Percentiles rank a stretch among this genome's conserved stretches.
Conservation (phyloP, 805 yeast genomes). For the Ogataea trehalophila region DNA sequence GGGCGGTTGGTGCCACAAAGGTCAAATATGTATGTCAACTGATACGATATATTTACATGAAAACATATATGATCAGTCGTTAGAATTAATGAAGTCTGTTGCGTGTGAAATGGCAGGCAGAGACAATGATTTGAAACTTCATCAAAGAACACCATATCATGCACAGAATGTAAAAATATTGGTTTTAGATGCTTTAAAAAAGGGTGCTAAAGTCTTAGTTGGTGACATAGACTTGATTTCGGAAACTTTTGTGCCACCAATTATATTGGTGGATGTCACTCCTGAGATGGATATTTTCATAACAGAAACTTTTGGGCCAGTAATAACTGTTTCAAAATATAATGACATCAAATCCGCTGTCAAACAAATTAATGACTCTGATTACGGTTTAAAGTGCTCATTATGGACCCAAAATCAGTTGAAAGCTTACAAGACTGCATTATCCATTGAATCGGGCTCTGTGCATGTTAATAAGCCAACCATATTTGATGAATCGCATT, state of each 20-base stretch:
- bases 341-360: conserved; percentile 17
- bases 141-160: conserved; percentile 29
- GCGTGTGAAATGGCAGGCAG: conserved; percentile 7
- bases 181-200: conserved; percentile 33
- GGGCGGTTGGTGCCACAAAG: conserved; percentile 39
- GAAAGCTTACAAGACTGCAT: conserved; percentile 31
- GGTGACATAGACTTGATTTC: conserved; percentile 4
- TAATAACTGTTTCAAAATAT: conserved; percentile 31
- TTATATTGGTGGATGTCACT: conserved; percentile 31
- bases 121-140: conserved; percentile 14
- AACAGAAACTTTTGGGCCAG: conserved; percentile 42
- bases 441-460: conserved; percentile 32
- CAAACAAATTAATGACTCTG: conserved; percentile 23
- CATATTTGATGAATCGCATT: conserved; percentile 21
- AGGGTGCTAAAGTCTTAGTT: conserved; percentile 33
- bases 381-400: conserved; percentile 38
- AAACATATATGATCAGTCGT: conserved; percentile 28
- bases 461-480: conserved; percentile 23
- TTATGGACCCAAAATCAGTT: conserved; percentile 37
- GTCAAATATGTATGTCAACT: conserved; percentile 46
- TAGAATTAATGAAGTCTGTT: conserved; percentile 12
- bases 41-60: conserved; percentile 36
- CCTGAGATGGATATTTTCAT: conserved; percentile 26
- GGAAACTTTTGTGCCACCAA: conserved; percentile 21
- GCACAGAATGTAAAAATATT: conserved; percentile 22